phyloP scores from a whole-genome alignment of 2,329 filamentous ascomycete species.

The Dactylonectria macrodidyma region DNA sequence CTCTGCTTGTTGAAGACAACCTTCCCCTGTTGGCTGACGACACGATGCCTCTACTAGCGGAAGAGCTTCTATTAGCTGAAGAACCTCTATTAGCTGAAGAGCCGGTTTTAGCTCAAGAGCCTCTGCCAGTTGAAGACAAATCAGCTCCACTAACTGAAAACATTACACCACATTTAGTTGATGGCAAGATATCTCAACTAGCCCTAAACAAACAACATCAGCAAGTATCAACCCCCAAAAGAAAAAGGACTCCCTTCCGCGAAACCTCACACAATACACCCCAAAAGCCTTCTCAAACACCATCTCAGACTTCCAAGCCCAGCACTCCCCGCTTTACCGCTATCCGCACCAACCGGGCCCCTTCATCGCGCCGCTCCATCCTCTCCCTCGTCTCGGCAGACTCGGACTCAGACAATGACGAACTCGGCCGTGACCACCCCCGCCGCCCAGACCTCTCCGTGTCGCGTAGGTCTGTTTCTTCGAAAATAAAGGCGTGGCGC shows the following conservation, averaged over 20 bases:
- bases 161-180: too few relatives aligned
- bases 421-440: slow-evolving; percentile 40
- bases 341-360: slow-evolving; percentile 44
- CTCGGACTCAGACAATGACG: slow-evolving; percentile 58
- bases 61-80: too few relatives aligned
- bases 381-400: slow-evolving; percentile 61
- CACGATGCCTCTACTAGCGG: too few relatives aligned
- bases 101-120: too few relatives aligned
- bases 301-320: slow-evolving; percentile 44
- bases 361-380: slow-evolving; percentile 55
- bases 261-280: slow-evolving; percentile 4
- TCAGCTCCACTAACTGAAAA: neutral
- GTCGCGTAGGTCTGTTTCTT: slow-evolving; percentile 30
- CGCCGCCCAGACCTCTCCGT: slow-evolving; percentile 35
- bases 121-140: too few relatives aligned
- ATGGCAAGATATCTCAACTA: too few relatives aligned
- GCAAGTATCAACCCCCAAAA: slow-evolving; percentile 24
- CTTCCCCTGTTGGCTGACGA: too few relatives aligned
- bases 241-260: slow-evolving; percentile 10
- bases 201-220: neutral
- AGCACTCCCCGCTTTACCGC: slow-evolving; percentile 46
- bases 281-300: slow-evolving; percentile 11
- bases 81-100: too few relatives aligned
- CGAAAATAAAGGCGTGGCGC: slow-evolving; percentile 48
- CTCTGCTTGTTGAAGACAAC: neutral